Evolutionary conservation across 2,329 filamentous ascomycete species (phyloP).

Genomic region (Aspergillus persii): DNA sequence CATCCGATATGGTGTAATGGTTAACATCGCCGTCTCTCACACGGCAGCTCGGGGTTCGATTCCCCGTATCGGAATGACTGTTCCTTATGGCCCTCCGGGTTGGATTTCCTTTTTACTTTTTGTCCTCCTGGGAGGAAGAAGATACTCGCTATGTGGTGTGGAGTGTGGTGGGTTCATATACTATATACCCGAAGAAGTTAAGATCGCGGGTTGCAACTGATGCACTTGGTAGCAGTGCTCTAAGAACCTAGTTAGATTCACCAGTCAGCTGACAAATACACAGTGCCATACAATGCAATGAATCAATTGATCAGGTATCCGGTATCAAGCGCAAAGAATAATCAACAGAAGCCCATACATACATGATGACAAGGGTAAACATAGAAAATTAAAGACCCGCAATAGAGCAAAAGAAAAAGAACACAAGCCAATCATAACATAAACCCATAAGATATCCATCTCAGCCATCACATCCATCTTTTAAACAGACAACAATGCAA

Average conservation of each 20-base stretch:
- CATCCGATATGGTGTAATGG: slow-evolving; percentile 16
- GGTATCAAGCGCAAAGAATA: neutral
- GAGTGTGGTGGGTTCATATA: too few species aligned
- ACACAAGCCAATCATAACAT: neutral
- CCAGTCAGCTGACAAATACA: too few species aligned
- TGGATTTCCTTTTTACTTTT: neutral
- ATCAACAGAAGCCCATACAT: neutral
- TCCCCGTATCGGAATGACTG: slow-evolving; percentile 11
- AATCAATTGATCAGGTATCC: neutral
- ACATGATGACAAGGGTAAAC: neutral
- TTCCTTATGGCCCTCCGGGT: neutral
- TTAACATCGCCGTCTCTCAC: slow-evolving; percentile 16
- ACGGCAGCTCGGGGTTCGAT: slow-evolving; percentile 15
- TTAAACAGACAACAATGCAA: neutral
- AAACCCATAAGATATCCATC: neutral
- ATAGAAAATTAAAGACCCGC: neutral
- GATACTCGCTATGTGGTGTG: too few species aligned
- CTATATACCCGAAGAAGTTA: too few species aligned
- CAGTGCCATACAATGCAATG: neutral
- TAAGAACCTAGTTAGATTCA: too few species aligned
- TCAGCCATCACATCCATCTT: neutral
- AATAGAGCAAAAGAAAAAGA: neutral
- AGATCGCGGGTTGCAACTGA: too few species aligned
- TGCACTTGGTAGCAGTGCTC: too few species aligned
- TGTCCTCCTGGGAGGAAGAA: neutral